Evolutionary conservation across 306 rosid species (phyloP).

Genomic region (Cicer pinnatifidum): DNA sequence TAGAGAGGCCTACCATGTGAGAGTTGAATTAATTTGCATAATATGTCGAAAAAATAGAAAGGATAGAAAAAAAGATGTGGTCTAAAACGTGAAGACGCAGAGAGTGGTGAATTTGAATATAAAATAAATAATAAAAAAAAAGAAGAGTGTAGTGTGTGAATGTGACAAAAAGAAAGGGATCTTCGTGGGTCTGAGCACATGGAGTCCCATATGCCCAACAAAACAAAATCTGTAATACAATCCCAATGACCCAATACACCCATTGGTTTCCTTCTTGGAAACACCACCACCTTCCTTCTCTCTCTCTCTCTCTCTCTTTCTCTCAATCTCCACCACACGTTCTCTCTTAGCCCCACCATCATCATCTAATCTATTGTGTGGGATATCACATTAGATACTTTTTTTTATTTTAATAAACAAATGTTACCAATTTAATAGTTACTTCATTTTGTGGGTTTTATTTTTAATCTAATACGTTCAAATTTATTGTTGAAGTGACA

Average conservation of each 20-base stretch:
- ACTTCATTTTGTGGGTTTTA: too few species aligned
- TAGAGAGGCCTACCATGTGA: slow-evolving; percentile 52
- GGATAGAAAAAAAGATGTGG: not conserved
- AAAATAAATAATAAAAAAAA: not conserved
- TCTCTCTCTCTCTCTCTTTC: slow-evolving; percentile 35
- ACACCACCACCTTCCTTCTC: slow-evolving; percentile 61
- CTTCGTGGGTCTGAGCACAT: slow-evolving; percentile 66
- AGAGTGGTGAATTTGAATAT: too few species aligned
- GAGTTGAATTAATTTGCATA: slow-evolving; percentile 3
- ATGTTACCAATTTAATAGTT: too few species aligned
- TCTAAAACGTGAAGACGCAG: not conserved
- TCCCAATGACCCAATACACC: slow-evolving; percentile 69
- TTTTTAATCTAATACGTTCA: too few species aligned
- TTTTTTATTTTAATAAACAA: too few species aligned
- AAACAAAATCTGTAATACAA: slow-evolving; percentile 58
- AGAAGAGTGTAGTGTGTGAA: slow-evolving; percentile 54
- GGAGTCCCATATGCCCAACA: slow-evolving; percentile 96
- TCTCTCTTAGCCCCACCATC: slow-evolving; percentile 42
- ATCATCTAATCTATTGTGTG: slow-evolving; percentile 1
- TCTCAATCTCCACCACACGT: slow-evolving; percentile 42
- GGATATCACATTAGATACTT: too few species aligned
- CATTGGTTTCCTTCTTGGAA: slow-evolving; percentile 89
- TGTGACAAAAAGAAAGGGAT: slow-evolving; percentile 60
- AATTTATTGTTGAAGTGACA: too few species aligned
- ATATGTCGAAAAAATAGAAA: slow-evolving; percentile 29